A percentile compares a stretch with the other conserved stretches of the same genome.
Evolutionary conservation across 2,329 filamentous ascomycete genomes (phyloP).

Genomic region (Cercospora citrullina): DNA sequence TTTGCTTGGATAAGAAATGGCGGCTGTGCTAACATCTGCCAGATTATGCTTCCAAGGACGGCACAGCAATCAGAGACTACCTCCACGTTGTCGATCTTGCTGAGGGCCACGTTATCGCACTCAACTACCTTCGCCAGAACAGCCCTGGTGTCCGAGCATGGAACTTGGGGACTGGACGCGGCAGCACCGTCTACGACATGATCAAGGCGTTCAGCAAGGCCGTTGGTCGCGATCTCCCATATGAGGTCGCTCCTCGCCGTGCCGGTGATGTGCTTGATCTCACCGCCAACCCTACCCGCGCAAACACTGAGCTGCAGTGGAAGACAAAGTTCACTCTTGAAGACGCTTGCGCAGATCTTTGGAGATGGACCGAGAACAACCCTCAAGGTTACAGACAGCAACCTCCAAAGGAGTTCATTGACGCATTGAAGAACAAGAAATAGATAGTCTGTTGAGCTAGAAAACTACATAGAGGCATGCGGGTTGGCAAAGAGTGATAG

Average conservation of each 20-base stretch:
- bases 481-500: not conserved
- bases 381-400: conserved; percentile 91
- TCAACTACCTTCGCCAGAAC: conserved; percentile 82
- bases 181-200: conserved; percentile 96
- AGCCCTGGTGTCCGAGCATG: conserved; percentile 90
- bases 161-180: conserved; percentile 93
- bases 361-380: conserved; percentile 97
- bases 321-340: conserved; percentile 88
- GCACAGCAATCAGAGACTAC: conserved; percentile 95
- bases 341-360: conserved; percentile 89
- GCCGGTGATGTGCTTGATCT: conserved; percentile 91
- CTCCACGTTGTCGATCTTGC: conserved; percentile 94
- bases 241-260: conserved; percentile 79
- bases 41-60: conserved; percentile 91
- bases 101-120: conserved; percentile 79
- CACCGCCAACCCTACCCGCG: conserved; percentile 84
- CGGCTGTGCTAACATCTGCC: conserved; percentile 14
- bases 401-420: conserved; percentile 79
- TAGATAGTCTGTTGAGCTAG: conserved; percentile 1
- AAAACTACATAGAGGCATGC: not conserved
- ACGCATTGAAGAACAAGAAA: conserved; percentile 45
- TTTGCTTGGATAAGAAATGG: not conserved
- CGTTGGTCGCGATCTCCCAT: conserved; percentile 81
- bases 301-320: conserved; percentile 88
- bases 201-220: conserved; percentile 88